phyloP scores from a whole-genome alignment of 2,329 filamentous ascomycete species.

The Colletotrichum camelliae region DNA sequence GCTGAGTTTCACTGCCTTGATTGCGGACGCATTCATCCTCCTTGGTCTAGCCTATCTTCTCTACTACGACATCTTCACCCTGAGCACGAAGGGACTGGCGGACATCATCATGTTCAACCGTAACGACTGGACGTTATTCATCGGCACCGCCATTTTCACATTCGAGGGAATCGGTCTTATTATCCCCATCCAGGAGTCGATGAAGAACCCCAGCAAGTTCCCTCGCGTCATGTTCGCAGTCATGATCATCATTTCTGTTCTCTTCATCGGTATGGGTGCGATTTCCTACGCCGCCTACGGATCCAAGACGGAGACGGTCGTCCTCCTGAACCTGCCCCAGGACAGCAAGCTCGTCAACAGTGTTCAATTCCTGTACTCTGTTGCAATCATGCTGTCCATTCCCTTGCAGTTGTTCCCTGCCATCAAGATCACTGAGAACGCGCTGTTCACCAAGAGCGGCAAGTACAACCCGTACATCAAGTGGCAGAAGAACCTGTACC shows the following conservation, averaged over 20 bases:
- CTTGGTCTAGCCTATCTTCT: constrained; percentile 92
- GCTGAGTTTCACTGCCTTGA: constrained; percentile 90
- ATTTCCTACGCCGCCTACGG: constrained; percentile 96
- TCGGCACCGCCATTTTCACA: constrained; percentile 93
- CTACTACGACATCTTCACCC: constrained; percentile 90
- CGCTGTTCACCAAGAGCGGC: constrained; percentile 89
- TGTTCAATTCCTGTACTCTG: constrained; percentile 96
- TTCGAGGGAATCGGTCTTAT: constrained; percentile 82
- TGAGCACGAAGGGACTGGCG: constrained; percentile 75
- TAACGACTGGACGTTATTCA: constrained; percentile 94
- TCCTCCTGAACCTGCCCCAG: constrained; percentile 94
- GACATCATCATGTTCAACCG: constrained; percentile 93
- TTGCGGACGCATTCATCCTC: constrained; percentile 94
- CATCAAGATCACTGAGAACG: constrained; percentile 94
- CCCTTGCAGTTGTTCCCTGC: constrained; percentile 97
- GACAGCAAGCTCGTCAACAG: constrained; percentile 94
- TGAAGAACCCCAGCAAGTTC: constrained; percentile 89
- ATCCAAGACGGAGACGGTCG: constrained; percentile 93
- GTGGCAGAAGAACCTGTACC: constrained; percentile 98
- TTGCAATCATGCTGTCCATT: constrained; percentile 94
- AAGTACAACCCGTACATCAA: constrained; percentile 99
- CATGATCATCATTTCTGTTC: constrained; percentile 92
- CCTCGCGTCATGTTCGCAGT: constrained; percentile 85
- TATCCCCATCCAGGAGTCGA: constrained; percentile 77
- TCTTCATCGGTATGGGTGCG: constrained; percentile 91